phyloP scores from a whole-genome alignment of 352 stramenopile genomes.

The Globisporangium paddicum region DNA sequence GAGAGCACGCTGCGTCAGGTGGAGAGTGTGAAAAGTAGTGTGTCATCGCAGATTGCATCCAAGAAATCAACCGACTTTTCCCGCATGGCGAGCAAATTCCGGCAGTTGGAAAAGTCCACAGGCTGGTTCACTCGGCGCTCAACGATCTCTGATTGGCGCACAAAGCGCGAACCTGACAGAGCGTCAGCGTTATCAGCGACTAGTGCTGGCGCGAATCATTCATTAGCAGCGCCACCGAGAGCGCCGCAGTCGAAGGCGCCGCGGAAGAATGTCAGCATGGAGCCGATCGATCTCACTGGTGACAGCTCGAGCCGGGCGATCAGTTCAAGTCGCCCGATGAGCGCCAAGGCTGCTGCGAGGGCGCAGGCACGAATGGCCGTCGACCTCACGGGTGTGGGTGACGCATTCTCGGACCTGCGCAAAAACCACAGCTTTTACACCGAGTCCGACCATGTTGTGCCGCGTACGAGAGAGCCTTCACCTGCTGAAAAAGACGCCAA shows the following conservation, averaged over 20 bases:
- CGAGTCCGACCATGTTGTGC: constrained; percentile 45
- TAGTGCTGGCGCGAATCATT: background rate
- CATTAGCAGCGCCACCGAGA: constrained; percentile 1
- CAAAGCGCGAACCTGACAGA: background rate
- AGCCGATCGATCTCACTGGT: constrained; percentile 16
- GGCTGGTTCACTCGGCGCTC: constrained; percentile 49
- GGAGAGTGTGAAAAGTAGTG: constrained; percentile 42
- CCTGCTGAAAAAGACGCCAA: constrained; percentile 18
- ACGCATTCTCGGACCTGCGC: constrained; percentile 28
- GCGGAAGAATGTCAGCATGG: constrained; percentile 10
- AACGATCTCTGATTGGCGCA: constrained; percentile 16
- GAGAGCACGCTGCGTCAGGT: constrained; percentile 41
- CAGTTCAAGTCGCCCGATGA: constrained; percentile 34
- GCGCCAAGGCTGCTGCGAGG: constrained; percentile 50
- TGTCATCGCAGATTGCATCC: constrained; percentile 46
- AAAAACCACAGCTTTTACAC: constrained; percentile 74
- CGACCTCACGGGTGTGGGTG: constrained; percentile 39
- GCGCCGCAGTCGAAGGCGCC: constrained; percentile 19
- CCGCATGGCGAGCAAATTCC: constrained; percentile 62
- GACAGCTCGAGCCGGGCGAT: background rate
- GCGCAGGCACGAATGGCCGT: constrained; percentile 35
- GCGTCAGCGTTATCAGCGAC: background rate
- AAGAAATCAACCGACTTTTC: constrained; percentile 64
- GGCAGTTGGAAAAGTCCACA: constrained; percentile 44
- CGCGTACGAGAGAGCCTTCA: constrained; percentile 17